Evolutionary conservation across 208 protist genomes (phyloP).

Genomic region (Trypanosoma rangeli): DNA sequence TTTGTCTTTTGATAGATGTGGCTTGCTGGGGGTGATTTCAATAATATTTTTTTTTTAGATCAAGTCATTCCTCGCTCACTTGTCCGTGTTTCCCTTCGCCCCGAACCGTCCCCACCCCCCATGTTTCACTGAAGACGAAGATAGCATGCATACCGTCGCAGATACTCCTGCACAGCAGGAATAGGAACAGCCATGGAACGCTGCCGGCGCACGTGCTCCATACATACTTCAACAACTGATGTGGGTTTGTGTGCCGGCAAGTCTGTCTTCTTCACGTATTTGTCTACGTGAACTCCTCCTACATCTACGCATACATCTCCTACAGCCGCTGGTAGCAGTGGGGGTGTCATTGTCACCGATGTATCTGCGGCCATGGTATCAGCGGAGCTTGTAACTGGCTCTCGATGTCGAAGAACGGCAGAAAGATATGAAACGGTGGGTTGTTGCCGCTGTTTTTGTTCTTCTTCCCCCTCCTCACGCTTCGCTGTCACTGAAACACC

Average conservation of each 20-base stretch:
- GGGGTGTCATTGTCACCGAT: background rate
- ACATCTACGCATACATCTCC: background rate
- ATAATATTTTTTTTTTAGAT: no score
- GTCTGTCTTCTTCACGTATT: background rate
- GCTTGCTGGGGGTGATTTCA: no score
- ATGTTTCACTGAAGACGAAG: slow-evolving; percentile 31
- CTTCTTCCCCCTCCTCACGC: slow-evolving; percentile 1
- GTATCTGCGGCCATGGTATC: background rate
- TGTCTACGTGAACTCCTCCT: background rate
- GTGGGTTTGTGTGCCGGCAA: slow-evolving; percentile 16
- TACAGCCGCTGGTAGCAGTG: background rate
- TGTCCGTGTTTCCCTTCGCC: no score
- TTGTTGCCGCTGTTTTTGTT: slow-evolving; percentile 14
- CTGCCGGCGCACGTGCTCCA: slow-evolving; percentile 48
- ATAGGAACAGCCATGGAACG: slow-evolving; percentile 63
- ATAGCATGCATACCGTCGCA: slow-evolving; percentile 49
- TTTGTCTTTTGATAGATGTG: no score
- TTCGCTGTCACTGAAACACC: background rate
- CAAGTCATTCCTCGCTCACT: no score
- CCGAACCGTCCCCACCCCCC: no score
- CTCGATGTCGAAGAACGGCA: slow-evolving; percentile 19
- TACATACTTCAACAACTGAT: slow-evolving; percentile 28
- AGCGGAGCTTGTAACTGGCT: background rate
- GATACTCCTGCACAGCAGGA: slow-evolving; percentile 42
- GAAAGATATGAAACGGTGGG: slow-evolving; percentile 26